Base-by-base conservation (phyloP, 169 alveolate genomes). In the Babesia gibsoni region DNA sequence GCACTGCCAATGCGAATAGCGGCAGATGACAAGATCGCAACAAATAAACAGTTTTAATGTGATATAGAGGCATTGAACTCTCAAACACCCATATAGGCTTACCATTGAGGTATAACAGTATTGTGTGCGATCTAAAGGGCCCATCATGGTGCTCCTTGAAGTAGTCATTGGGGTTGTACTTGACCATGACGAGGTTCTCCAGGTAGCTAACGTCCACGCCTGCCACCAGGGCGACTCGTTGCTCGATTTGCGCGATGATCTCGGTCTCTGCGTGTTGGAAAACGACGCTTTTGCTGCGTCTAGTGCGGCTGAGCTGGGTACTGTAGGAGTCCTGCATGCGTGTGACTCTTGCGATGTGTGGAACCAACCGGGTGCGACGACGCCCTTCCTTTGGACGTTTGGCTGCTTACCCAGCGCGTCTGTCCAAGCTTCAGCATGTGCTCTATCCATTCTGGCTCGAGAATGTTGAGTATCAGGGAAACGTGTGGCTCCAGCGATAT, bases 101-200 rank as follows among this genome's bases (percentile, higher is more conserved):
- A 72, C 88, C 89, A 54, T 86, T 86, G 25, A 86, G 73, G 52
- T 86, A 86, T 30, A 86, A 52, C 53, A 86, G 53, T 32, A 86
- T 72, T 23, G 92, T 86, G 35, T 80, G 88, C 33, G 89, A 46
- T 32, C 92, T 46, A 63, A 86, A 86, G 20, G 90, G 46, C 3
- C 92, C 92, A 53, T 86, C 92, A 65, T 86, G 92, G 56, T 86
- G 92, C 53, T 77, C 67, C 70, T 86, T 86, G 72, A 86, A 86
- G 53, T 86, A 86, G 79, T 86, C 88, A 46, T 85, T 83, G 43
- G 88, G 79, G 43, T 67, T 64, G 65, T 86, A 86, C 66, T 82
- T 81, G 46, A 86, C 92, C 83, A 86, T 82, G 14, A 85, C 92
- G 61, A 86, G 77, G n/a, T 80, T 84, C 58, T 86, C 92, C 65